phyloP scores from a whole-genome alignment of 2,329 filamentous ascomycete genomes.

The Hortaea sp. region DNA sequence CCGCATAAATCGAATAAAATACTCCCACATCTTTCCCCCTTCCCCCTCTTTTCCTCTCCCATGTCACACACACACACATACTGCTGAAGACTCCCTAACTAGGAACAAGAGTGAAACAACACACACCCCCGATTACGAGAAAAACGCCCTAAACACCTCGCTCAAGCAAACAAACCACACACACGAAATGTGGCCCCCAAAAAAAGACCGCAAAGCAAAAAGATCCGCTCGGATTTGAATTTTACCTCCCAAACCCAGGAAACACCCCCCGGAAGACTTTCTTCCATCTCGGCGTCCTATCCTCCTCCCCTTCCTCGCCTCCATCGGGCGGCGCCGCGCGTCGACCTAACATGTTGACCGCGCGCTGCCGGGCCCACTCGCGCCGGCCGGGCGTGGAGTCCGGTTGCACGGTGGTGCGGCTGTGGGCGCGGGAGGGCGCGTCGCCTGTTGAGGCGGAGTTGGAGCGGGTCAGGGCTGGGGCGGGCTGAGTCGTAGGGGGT shows the following conservation, averaged over 20 bases:
- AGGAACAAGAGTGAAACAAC: no score
- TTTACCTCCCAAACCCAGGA: slow-evolving; percentile 7
- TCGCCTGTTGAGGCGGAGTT: background rate
- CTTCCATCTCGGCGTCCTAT: slow-evolving; percentile 17
- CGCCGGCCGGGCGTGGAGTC: slow-evolving; percentile 23
- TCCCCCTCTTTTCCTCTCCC: no score
- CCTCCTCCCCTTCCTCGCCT: slow-evolving; percentile 20
- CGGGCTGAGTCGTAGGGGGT: background rate
- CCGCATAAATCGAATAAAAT: no score
- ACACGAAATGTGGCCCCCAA: no score
- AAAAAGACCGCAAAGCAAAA: no score
- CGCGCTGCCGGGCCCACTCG: slow-evolving; percentile 38
- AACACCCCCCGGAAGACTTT: slow-evolving; percentile 21
- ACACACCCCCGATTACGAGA: no score
- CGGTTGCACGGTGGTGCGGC: slow-evolving; percentile 3
- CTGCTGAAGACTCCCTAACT: no score
- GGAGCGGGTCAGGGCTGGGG: background rate
- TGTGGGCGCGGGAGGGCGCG: background rate
- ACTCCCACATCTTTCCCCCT: no score
- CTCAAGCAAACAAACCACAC: no score
- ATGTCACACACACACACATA: no score
- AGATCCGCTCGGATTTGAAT: no score
- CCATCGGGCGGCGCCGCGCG: slow-evolving; percentile 14
- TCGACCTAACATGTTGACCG: slow-evolving; percentile 32
- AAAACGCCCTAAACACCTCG: no score